A percentile compares a stretch with the other conserved stretches of the same genome.
These are phyloP conservation scores for Pythium aquatile DNA, from an alignment of 352 stramenopile genomes.

Conservation along the genomic window DNA sequence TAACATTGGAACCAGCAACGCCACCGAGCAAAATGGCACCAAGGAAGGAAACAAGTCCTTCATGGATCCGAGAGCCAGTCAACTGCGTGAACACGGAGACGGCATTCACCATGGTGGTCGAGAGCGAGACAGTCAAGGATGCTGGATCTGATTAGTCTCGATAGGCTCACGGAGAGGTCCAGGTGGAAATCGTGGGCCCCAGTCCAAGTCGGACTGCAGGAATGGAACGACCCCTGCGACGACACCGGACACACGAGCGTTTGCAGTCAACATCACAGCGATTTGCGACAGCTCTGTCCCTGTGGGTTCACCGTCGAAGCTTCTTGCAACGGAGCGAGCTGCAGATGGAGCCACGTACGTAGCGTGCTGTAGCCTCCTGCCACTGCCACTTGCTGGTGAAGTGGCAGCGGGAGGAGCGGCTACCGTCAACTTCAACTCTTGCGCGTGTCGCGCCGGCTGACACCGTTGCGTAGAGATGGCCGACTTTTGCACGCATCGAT, in stretches of 20 bases:
- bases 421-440: background rate
- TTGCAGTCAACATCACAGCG: too few relatives aligned
- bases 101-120: background rate
- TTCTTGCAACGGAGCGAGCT: too few relatives aligned
- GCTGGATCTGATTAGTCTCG: background rate
- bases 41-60: too few relatives aligned
- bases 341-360: too few relatives aligned
- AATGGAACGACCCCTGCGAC: background rate
- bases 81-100: background rate
- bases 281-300: too few relatives aligned
- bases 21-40: background rate
- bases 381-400: too few relatives aligned
- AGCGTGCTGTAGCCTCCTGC: too few relatives aligned
- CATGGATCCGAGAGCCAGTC: too few relatives aligned
- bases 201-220: background rate
- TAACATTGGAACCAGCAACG: background rate
- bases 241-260: too few relatives aligned
- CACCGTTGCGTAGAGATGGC: background rate
- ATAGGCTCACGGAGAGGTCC: background rate
- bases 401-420: background rate
- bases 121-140: background rate
- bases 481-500: background rate
- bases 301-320: too few relatives aligned
- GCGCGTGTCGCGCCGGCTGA: background rate
- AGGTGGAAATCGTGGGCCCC: background rate